phyloP scores from a whole-genome alignment of 2,329 filamentous ascomycete species.

The Fusarium gaditjirri region DNA sequence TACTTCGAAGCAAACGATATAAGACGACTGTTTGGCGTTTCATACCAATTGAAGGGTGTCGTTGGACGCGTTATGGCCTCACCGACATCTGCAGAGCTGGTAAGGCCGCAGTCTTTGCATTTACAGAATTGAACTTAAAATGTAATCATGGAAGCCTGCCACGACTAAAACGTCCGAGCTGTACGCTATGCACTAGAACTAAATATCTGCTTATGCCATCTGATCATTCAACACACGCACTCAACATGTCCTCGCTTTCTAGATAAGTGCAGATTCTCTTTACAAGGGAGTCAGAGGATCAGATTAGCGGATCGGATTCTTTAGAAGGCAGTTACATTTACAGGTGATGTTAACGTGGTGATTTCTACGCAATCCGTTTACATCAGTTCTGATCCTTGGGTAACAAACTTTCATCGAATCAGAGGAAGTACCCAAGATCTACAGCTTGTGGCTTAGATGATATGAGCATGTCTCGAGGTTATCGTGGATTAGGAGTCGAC shows the following conservation, averaged over 20 bases:
- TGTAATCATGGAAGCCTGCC: fast-evolving
- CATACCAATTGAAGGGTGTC: fast-evolving
- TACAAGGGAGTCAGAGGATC: background rate
- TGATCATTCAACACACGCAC: background rate
- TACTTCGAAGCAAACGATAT: too few species aligned
- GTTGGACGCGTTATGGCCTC: fast-evolving
- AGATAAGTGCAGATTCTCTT: fast-evolving
- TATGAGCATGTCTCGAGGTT: fast-evolving
- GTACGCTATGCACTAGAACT: fast-evolving
- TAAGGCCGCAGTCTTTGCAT: background rate
- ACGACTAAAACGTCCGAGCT: fast-evolving
- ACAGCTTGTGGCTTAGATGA: too few species aligned
- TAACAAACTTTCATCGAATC: fast-evolving
- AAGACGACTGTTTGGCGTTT: fast-evolving
- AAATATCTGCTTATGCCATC: fast-evolving
- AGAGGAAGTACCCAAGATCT: background rate
- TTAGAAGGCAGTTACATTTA: too few species aligned
- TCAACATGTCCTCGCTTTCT: background rate
- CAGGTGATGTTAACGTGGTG: fast-evolving
- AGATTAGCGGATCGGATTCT: too few species aligned
- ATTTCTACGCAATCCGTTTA: background rate
- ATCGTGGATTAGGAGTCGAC: fast-evolving
- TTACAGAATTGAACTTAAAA: background rate
- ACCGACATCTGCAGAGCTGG: background rate
- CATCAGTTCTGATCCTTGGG: background rate